Base-by-base conservation (phyloP, 2,329 filamentous ascomycete species). In the Colletotrichum lindemuthianum region DNA sequence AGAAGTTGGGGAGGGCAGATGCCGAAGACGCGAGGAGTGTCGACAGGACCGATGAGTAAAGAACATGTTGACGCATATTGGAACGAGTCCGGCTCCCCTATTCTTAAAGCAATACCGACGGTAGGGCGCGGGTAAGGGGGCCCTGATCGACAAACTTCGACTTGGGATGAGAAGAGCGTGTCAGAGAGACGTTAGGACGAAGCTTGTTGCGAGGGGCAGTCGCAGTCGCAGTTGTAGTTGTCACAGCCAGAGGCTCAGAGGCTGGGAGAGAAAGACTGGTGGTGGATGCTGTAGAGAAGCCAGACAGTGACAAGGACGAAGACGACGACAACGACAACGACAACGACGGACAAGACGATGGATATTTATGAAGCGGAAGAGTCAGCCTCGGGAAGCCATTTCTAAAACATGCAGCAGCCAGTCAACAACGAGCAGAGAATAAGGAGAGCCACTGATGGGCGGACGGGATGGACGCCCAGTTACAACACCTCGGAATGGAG, bases 141-240 rank as follows among this genome's bases (percentile, higher is more conserved):
- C 24, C 49, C 52, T 53, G 63, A 65, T 65, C 59, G 59, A 51
- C 63, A 51, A 34, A 64, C 57, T 64, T 60, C 11, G 57, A 57
- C 54, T 60, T 49, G 61, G 34, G 41, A 15, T 43, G 37, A 40
- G 60, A 60, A 57, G 34, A 60, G 43, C 61, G 61, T 64, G 57
- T 64, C 57, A 50, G 61, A 44, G 37, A 40, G 41, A 61, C 49
- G 50, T 55, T 55, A 32, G 50, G 61, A 60, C 61, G 57, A 58
- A 58, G 55, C 44, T 57, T 45, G 24, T 24, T 57, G 52, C 43
- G 37, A 36, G 43, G 32, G n/a, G 44, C 10, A 10, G 43, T 16
- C 16, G 15, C 9, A 15, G 15, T 16, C 24, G 43, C 8, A 44
- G 24, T 24, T 5, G 24, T 15, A 8, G 41, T 44, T 44, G 8